A percentile compares a stretch with the other conserved stretches of the same genome.
These are phyloP conservation scores for Hypoxylon fuscum DNA, from an alignment of 495 filamentous ascomycete species.

Conservation along the genomic window DNA sequence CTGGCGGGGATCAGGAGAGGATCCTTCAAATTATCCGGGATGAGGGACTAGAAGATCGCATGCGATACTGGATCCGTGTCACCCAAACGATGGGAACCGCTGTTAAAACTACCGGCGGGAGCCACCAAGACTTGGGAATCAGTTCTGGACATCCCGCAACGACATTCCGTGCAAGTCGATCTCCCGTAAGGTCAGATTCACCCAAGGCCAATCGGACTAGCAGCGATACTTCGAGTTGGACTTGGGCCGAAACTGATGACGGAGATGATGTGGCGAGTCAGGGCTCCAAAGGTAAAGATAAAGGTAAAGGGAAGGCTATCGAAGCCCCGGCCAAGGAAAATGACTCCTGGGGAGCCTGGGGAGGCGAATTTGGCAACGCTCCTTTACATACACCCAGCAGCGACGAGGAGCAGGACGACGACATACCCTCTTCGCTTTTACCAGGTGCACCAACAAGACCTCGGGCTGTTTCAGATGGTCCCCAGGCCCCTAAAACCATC, in stretches of 20 bases:
- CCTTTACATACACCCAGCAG: neutral
- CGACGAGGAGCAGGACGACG: slow-evolving; percentile 5
- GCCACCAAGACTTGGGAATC: slow-evolving; percentile 1
- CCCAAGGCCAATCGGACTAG: slow-evolving; percentile 28
- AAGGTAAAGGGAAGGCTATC: slow-evolving; percentile 42
- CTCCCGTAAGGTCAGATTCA: slow-evolving; percentile 26
- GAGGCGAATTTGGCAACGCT: slow-evolving; percentile 30
- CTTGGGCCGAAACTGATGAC: slow-evolving; percentile 46
- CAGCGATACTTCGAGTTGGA: slow-evolving; percentile 45
- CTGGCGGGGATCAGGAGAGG: slow-evolving; percentile 66
- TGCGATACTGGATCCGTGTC: slow-evolving; percentile 60
- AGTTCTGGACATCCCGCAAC: neutral
- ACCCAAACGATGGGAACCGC: slow-evolving; percentile 41
- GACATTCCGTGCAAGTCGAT: slow-evolving; percentile 11
- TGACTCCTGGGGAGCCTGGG: slow-evolving; percentile 31
- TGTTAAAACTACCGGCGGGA: slow-evolving; percentile 5
- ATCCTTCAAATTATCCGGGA: slow-evolving; percentile 69
- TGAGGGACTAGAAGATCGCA: slow-evolving; percentile 64
- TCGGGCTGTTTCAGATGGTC: slow-evolving; percentile 60
- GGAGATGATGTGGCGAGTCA: slow-evolving; percentile 28
- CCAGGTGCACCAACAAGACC: slow-evolving; percentile 19
- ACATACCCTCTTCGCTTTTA: slow-evolving; percentile 12
- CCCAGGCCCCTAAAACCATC: slow-evolving; percentile 40
- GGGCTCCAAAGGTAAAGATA: slow-evolving; percentile 52
- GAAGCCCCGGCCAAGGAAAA: slow-evolving; percentile 7